Base-by-base conservation (phyloP, 768 basidiomycete species). In the Cantharellus anzutake region DNA sequence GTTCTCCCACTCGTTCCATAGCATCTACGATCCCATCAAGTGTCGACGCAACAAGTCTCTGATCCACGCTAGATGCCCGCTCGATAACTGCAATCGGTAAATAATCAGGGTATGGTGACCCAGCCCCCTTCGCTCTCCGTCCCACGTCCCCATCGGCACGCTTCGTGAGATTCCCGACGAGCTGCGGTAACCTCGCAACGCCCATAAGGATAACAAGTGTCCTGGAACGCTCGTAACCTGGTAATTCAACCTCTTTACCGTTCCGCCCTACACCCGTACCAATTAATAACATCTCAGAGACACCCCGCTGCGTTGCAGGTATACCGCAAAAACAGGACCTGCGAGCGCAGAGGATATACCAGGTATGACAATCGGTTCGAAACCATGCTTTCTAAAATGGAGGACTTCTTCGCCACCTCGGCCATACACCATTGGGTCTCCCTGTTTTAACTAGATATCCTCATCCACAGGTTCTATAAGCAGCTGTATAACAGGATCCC, bases 401-500 rank as follows among this genome's bases (percentile, higher is more conserved):
- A 94, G 76, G 0, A 97, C 80, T 71, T 99, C 96, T 68, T 98
- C 94, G 39, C 93, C 93, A 0, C 85, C 85, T 34, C 96, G 82
- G 2, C 89, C 96, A 67, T 96, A 99, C 0, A 99, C 81, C 14
- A 85, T 83, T 5, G 96, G 96, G 68, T 99, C 96, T 7, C 96
- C 96, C 75, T 98, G 96, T 72, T 99, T 98, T 16, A 99, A 76
- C 86, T 90, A 48, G 42, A 61, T 5, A 42, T 40, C 3, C 7
- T 58, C n/a, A 42, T 37, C 14, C 14, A 29, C 3, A 4, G 55
- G 7, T 60, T 4, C 56, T n/a, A 40, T 14, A 59, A 59, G 5
- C 41, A 48, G 60, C 20, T 44, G 39, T 41, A 37, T 52, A 48
- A 52, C 34, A 37, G 41, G 29, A 52, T 11, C 20, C 42, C 5